Percentiles rank a stretch among this genome's conserved stretches.
Conservation (phyloP, 208 protist species). For the Novymonas esmeraldas region DNA sequence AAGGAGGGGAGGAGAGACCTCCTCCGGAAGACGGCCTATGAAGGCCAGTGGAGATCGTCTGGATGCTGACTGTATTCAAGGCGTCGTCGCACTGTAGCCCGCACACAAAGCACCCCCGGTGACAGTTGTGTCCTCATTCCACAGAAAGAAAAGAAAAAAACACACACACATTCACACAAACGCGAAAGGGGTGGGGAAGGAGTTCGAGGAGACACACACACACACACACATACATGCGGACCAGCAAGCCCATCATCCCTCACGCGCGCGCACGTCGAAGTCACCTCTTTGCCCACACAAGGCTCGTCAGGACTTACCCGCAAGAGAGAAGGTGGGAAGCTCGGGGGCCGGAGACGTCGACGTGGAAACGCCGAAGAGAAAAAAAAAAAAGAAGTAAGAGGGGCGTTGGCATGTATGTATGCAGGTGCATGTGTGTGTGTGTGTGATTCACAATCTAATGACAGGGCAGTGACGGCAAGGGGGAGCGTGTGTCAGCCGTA, state of each 20-base stretch:
- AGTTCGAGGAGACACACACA: not conserved
- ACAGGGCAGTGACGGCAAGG: too few species aligned
- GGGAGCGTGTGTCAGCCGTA: too few species aligned
- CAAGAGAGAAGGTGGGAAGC: not conserved
- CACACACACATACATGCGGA: not conserved
- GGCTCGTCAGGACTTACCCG: not conserved
- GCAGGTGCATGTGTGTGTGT: not conserved
- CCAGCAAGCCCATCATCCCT: not conserved
- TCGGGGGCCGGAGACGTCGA: not conserved
- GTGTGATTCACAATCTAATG: not conserved
- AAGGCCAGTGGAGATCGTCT: too few species aligned
- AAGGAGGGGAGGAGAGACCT: not conserved
- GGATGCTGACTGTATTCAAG: too few species aligned
- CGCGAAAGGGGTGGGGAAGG: not conserved
- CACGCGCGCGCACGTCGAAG: not conserved
- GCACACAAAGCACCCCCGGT: too few species aligned
- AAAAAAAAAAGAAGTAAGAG: not conserved
- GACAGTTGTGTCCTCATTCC: too few species aligned
- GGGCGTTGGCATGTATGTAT: not conserved
- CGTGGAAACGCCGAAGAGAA: not conserved
- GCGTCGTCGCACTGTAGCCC: too few species aligned
- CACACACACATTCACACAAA: too few species aligned
- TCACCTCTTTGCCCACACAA: not conserved
- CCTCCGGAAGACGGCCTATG: too few species aligned
- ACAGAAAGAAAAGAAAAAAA: conserved; percentile 9